Evolutionary conservation across 2,329 filamentous ascomycete genomes (phyloP).

Genomic region (Aureobasidium sp.): DNA sequence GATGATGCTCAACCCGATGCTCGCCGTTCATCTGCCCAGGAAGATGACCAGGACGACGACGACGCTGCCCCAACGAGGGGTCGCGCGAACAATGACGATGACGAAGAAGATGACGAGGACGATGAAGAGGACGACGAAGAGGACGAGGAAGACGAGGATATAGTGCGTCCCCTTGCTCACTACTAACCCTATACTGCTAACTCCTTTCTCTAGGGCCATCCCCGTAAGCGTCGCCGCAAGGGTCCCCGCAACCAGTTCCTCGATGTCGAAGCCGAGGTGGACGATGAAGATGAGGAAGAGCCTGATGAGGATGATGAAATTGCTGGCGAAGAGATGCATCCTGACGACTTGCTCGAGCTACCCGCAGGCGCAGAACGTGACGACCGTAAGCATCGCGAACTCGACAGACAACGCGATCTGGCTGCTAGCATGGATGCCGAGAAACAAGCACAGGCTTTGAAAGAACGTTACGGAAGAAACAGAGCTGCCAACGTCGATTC

Average conservation of each 20-base stretch:
- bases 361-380: conserved; percentile 71
- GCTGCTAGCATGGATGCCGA: conserved; percentile 86
- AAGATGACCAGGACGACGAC: conserved; percentile 38
- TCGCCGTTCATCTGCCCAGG: conserved; percentile 10
- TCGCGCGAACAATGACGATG: conserved; percentile 50
- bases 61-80: conserved; percentile 35
- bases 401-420: conserved; percentile 84
- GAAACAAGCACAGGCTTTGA: conserved; percentile 79
- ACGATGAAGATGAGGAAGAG: conserved; percentile 81
- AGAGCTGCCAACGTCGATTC: conserved; percentile 62
- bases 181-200: conserved; percentile 6
- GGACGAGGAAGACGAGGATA: conserved; percentile 32
- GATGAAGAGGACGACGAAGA: conserved; percentile 56
- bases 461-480: conserved; percentile 75
- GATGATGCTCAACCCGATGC: conserved; percentile 22
- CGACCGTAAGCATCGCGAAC: conserved; percentile 85
- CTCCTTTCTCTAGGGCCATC: conserved; percentile 48
- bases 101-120: conserved; percentile 56
- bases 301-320: conserved; percentile 87
- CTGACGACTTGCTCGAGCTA: conserved; percentile 75
- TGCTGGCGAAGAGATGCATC: conserved; percentile 78
- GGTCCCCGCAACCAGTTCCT: conserved; percentile 79
- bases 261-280: conserved; percentile 96
- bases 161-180: conserved; percentile 23
- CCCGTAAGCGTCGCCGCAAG: conserved; percentile 70